Evolutionary conservation across 2,329 filamentous ascomycete genomes (phyloP).

Genomic region (Rutstroemia sp.): DNA sequence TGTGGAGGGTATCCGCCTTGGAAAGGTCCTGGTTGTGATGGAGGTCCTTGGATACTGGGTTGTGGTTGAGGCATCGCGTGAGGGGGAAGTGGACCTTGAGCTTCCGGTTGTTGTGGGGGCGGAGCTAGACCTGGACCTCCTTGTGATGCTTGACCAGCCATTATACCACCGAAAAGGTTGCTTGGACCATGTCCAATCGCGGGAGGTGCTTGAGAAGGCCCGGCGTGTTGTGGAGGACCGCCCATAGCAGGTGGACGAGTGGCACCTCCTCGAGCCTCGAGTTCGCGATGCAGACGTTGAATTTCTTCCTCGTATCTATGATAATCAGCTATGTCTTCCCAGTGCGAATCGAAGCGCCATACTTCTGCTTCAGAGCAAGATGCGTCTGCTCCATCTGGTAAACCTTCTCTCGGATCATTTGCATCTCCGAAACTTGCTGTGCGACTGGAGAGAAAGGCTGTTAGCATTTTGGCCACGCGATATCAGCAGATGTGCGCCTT

Average conservation of each 20-base stretch:
- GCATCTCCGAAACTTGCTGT: conserved; percentile 88
- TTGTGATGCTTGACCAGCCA: conserved; percentile 79
- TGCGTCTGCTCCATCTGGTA: conserved; percentile 89
- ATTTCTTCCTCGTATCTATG: conserved; percentile 90
- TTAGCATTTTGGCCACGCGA: background rate
- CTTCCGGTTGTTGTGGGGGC: conserved; percentile 44
- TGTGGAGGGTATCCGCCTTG: conserved; percentile 46
- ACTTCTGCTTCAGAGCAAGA: conserved; percentile 86
- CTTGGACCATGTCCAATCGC: conserved; percentile 80
- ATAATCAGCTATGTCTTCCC: conserved; percentile 8
- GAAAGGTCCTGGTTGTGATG: conserved; percentile 59
- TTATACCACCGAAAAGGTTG: conserved; percentile 91
- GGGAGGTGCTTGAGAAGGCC: conserved; percentile 74
- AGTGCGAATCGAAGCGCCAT: conserved; percentile 31
- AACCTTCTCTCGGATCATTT: conserved; percentile 87
- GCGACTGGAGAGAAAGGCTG: conserved; percentile 52
- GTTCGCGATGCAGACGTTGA: conserved; percentile 74
- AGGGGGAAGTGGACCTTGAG: conserved; percentile 7
- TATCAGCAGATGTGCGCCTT: no score
- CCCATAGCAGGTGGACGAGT: conserved; percentile 61
- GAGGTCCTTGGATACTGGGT: conserved; percentile 40
- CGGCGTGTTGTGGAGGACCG: conserved; percentile 68
- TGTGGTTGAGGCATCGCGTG: conserved; percentile 56
- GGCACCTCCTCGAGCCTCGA: conserved; percentile 63
- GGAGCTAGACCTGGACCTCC: conserved; percentile 79